Percentiles rank a stretch among this genome's conserved stretches.
Conservation (phyloP, 768 basidiomycete species). For the Sporobolomyces pararoseus region DNA sequence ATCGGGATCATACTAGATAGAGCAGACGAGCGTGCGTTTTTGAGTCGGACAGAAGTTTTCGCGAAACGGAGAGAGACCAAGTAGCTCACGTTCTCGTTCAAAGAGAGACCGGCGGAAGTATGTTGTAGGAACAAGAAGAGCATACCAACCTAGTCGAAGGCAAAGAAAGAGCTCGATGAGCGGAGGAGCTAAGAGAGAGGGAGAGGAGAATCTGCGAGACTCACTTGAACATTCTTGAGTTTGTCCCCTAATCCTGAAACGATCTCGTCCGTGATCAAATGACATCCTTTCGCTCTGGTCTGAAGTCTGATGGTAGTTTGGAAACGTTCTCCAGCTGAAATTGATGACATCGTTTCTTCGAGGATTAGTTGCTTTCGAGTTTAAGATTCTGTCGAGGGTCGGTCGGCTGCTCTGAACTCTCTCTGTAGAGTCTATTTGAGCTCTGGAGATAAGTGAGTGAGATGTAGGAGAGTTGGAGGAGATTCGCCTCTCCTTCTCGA, state of each 20-base stretch:
- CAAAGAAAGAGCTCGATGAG: background rate
- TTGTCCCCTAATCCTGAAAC: conserved; percentile 64
- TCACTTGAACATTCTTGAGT: conserved; percentile 63
- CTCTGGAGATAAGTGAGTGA: too few species aligned
- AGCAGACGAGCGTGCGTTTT: background rate
- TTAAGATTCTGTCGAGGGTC: too few species aligned
- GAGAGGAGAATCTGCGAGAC: too few species aligned
- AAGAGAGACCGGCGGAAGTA: conserved; percentile 70
- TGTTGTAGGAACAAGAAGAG: conserved; percentile 83
- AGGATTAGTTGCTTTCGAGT: too few species aligned
- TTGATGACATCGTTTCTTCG: conserved; percentile 8
- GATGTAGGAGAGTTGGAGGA: too few species aligned
- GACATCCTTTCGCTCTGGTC: conserved; percentile 53
- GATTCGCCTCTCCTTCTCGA: too few species aligned
- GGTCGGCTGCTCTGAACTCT: too few species aligned
- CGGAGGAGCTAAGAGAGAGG: background rate
- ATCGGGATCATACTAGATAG: conserved; percentile 30
- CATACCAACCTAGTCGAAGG: conserved; percentile 66
- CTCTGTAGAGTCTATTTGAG: too few species aligned
- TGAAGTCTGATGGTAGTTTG: conserved; percentile 26
- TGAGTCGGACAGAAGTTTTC: conserved; percentile 9
- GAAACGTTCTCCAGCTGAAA: conserved; percentile 9
- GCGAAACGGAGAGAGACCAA: background rate
- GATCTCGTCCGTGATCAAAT: conserved; percentile 78
- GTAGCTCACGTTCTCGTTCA: conserved; percentile 69